Base-by-base conservation (phyloP, 1,284 basidiomycete species). In the Puccinia triticina region DNA sequence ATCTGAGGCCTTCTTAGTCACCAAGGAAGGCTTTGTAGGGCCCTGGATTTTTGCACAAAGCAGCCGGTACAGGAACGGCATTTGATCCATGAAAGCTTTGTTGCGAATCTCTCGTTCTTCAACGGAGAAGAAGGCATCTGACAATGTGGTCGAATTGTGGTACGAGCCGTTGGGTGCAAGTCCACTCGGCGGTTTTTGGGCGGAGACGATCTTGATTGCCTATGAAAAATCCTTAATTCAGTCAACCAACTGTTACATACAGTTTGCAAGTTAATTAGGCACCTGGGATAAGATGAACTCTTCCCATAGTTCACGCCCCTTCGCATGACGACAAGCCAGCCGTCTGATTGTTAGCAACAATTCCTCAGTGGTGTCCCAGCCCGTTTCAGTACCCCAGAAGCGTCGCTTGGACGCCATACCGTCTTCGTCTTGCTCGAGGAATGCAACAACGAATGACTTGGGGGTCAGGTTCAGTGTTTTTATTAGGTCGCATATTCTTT, bases 281-380 rank as follows among this genome's bases (percentile, higher is more conserved):
- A 66, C 64, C 64, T 66, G 64, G 3, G 37, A 40, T 43, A 66
- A 43, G 2, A 66, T 66, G 64, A 66, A 66, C 8, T 66, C 64
- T 40, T 66, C 64, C 64, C 64, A 66, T 8, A 23, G 34, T 0
- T 2, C 64, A 21, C 34, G 64, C 0, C 64, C 64, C 16, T 66
- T 12, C 10, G 4, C 1, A 5, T 66, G 34, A 10, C 18, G 2
- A 32, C 34, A 66, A 2, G 21, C 37, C 7, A 23, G 21, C 10
- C 21, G 32, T 32, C 43, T 66, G 5, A 43, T 66, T 2, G 64
- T n/a, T 40, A 40, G 10, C 16, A 66, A 43, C 2, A 66, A 18
- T 2, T 40, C 21, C 21, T 66, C n/a, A 1, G 64, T 66, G 3
- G 64, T 43, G 8, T 43, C 37, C 55, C 55, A 57, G n/a, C 55